These are phyloP conservation scores for Piromyces finnis DNA, from an alignment of 192 early-diverging fungal genomes.

Conservation along the genomic window DNA sequence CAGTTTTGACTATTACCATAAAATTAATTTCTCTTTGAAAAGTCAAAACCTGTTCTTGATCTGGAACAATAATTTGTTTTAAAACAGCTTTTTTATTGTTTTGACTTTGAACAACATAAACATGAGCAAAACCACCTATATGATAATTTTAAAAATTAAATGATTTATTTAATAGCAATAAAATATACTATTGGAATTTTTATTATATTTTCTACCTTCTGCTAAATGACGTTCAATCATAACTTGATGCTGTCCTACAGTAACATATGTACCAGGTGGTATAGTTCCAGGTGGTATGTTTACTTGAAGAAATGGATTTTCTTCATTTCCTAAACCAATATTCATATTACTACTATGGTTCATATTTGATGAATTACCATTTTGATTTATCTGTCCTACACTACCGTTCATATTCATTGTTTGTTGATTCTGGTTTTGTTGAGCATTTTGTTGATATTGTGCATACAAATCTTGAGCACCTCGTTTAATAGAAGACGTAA, in stretches of 20 bases:
- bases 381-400: background rate
- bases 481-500: background rate
- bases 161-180: too few species aligned
- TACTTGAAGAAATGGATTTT: background rate
- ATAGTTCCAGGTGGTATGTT: constrained; percentile 27
- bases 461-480: background rate
- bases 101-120: constrained; percentile 55
- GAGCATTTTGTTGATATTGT: background rate
- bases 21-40: constrained; percentile 55
- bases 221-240: constrained; percentile 57
- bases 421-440: background rate
- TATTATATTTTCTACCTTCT: too few species aligned
- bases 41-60: constrained; percentile 35
- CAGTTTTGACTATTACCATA: too few species aligned
- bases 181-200: too few species aligned
- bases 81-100: constrained; percentile 44
- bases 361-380: background rate
- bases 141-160: too few species aligned
- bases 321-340: background rate
- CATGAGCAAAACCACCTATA: constrained; percentile 75
- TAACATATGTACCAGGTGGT: constrained; percentile 38
- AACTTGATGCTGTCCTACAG: constrained; percentile 31
- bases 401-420: background rate
- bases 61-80: constrained; percentile 60
- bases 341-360: background rate